Conservation (phyloP, 306 rosid species). For the Citrullus colocynthis region DNA sequence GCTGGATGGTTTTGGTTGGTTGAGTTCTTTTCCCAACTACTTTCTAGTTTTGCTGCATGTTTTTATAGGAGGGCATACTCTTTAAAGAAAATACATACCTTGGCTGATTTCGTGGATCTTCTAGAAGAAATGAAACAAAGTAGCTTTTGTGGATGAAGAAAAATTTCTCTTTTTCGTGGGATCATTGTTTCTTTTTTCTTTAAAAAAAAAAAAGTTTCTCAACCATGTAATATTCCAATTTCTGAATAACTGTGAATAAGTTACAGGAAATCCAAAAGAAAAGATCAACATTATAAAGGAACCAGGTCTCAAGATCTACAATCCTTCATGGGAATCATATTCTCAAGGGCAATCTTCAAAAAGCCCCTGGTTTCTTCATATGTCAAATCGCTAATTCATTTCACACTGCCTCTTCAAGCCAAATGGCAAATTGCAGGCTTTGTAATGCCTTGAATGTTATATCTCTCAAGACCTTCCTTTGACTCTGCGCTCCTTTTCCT, state of each 20-base stretch:
- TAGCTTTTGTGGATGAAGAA: not conserved
- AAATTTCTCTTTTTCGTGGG: not conserved
- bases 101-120: not conserved
- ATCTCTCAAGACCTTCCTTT: conserved; percentile 33
- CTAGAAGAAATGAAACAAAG: not conserved
- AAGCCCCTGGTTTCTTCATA: conserved; percentile 35
- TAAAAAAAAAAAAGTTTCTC: too few species aligned
- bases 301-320: too few species aligned
- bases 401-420: conserved; percentile 38
- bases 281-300: too few species aligned
- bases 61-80: not conserved
- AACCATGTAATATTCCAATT: too few species aligned
- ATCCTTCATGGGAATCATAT: conserved; percentile 14
- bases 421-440: conserved; percentile 37
- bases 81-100: not conserved
- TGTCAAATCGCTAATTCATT: conserved; percentile 33
- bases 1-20: not conserved
- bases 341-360: conserved; percentile 32
- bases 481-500: conserved; percentile 47
- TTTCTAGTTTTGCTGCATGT: not conserved
- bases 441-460: conserved; percentile 37
- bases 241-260: too few species aligned
- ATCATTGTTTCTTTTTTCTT: not conserved
- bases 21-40: not conserved
- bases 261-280: too few species aligned